Conservation (phyloP, 176 grass and related monocot genomes). For the Leersia perrieri region DNA sequence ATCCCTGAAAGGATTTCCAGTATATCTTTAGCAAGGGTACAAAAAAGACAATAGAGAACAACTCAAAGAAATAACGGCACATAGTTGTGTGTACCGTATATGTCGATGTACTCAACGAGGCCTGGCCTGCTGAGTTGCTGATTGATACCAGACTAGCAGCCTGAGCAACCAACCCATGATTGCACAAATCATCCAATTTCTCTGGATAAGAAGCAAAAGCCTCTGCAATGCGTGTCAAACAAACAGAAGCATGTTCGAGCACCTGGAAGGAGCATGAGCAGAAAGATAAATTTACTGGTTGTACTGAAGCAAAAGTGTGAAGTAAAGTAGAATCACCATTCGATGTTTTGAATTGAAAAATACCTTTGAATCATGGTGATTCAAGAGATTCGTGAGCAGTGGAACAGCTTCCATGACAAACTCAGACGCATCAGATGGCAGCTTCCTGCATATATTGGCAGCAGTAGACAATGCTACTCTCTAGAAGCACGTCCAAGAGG, state of each 20-base stretch:
- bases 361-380: slow-evolving; percentile 74
- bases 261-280: slow-evolving; percentile 40
- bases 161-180: slow-evolving; percentile 77
- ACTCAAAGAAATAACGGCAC: not conserved
- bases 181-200: slow-evolving; percentile 81
- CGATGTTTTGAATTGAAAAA: not conserved
- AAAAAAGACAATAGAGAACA: slow-evolving; percentile 6
- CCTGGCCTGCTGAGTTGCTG: slow-evolving; percentile 69
- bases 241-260: slow-evolving; percentile 87
- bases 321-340: not conserved
- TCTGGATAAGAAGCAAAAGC: slow-evolving; percentile 68
- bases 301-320: not conserved
- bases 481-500: slow-evolving; percentile 35
- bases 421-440: slow-evolving; percentile 83
- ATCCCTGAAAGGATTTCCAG: slow-evolving; percentile 49
- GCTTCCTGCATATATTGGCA: slow-evolving; percentile 91
- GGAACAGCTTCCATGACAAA: slow-evolving; percentile 93
- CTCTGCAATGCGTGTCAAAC: slow-evolving; percentile 87
- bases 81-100: slow-evolving; percentile 61
- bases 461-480: slow-evolving; percentile 89
- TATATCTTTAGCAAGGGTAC: not conserved
- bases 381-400: slow-evolving; percentile 78
- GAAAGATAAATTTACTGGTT: not conserved
- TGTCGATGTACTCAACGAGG: slow-evolving; percentile 75
- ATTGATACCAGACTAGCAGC: slow-evolving; percentile 66